Evolutionary conservation across 2,329 filamentous ascomycete genomes (phyloP).

Genomic region (Colletotrichum phormii): DNA sequence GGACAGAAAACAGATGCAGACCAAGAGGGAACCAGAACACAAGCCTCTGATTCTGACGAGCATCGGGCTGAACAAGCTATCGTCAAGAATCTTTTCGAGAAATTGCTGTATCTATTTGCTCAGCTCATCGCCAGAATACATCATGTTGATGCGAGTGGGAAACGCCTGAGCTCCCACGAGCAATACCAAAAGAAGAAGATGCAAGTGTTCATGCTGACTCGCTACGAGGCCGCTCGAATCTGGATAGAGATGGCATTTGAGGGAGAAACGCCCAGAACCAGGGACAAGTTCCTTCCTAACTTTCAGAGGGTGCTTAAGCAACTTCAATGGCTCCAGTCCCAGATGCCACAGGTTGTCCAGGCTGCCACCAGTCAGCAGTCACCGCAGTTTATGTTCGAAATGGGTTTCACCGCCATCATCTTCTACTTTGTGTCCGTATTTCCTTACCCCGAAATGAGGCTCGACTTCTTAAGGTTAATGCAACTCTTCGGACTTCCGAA

Average conservation of each 20-base stretch:
- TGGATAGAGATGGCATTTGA: neutral
- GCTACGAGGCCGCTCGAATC: neutral
- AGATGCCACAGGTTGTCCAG: neutral
- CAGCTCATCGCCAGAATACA: too few relatives aligned
- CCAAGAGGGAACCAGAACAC: too few relatives aligned
- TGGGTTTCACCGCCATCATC: neutral
- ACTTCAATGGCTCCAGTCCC: too few relatives aligned
- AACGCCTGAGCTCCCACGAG: neutral
- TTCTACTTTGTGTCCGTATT: neutral
- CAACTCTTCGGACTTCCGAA: neutral
- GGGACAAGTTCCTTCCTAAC: too few relatives aligned
- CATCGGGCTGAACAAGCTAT: too few relatives aligned
- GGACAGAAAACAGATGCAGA: too few relatives aligned
- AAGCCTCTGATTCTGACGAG: too few relatives aligned
- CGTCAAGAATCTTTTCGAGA: too few relatives aligned
- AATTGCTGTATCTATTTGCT: too few relatives aligned
- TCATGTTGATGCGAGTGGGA: neutral
- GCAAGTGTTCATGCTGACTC: neutral
- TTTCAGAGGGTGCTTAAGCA: too few relatives aligned
- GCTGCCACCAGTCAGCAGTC: neutral
- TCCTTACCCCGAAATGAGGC: neutral
- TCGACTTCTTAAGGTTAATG: neutral
- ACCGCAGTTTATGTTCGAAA: constrained; percentile 12
- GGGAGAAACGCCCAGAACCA: neutral
- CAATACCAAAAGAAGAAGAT: neutral